Conservation (phyloP, 371 early-diverging fungal genomes). For the Chytridiales sp. region DNA sequence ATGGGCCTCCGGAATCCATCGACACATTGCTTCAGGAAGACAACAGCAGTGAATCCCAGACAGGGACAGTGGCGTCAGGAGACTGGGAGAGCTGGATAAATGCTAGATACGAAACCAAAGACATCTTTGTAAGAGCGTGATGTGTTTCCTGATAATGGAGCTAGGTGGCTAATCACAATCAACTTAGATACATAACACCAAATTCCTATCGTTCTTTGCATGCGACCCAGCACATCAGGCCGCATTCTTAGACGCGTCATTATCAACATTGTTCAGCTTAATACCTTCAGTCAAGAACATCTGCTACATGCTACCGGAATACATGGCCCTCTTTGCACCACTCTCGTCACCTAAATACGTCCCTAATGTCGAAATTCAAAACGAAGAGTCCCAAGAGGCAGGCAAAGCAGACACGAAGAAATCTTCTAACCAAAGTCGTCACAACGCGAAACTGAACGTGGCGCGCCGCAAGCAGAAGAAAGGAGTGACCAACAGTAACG, state of each 20-base stretch:
- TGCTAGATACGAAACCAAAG: slow-evolving; percentile 31
- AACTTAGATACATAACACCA: slow-evolving; percentile 38
- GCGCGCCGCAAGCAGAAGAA: neutral
- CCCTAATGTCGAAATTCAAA: slow-evolving; percentile 15
- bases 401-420: neutral
- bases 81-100: slow-evolving; percentile 43
- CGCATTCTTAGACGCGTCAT: slow-evolving; percentile 32
- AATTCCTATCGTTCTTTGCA: slow-evolving; percentile 43
- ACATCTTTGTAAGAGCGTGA: slow-evolving; percentile 27
- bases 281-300: slow-evolving; percentile 38
- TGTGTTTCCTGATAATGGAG: neutral
- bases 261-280: slow-evolving; percentile 28
- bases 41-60: neutral
- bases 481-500: slow-evolving; percentile 14
- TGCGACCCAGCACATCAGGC: slow-evolving; percentile 27
- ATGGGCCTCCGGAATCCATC: slow-evolving; percentile 36
- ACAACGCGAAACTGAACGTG: neutral
- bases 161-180: neutral
- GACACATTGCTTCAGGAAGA: slow-evolving; percentile 13
- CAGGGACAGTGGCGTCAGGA: slow-evolving; percentile 11
- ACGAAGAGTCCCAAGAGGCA: neutral
- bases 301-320: slow-evolving; percentile 43
- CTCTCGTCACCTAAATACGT: slow-evolving; percentile 31
- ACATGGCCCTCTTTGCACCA: slow-evolving; percentile 40
- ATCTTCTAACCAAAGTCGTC: neutral